Evolutionary conservation across 1,284 basidiomycete species (phyloP), one percentile per base, ranked within the genome.

Genomic region (Ceratorhiza oryzae-sativae): DNA sequence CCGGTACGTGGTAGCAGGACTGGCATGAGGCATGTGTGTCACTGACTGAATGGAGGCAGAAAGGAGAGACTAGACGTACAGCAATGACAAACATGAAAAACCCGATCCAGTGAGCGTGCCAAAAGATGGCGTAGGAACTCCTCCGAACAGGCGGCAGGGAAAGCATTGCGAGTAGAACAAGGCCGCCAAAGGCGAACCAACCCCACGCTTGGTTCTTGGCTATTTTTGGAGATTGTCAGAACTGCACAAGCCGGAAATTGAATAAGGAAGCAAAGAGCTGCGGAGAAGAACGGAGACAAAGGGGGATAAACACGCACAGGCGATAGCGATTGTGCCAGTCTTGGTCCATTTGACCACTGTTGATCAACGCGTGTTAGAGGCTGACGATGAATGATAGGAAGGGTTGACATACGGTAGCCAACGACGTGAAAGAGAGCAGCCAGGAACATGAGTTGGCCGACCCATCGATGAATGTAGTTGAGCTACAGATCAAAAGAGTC

Each of bases 391-490:
- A 55, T 9, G 25, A 23, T 27, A 42, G 8, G 71, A 55, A 53
- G 67, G 65, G 48, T n/a, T 20, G 48, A 73, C 72, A 10, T 46
- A 73, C 72, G 51, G 48, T 74, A 75, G 5, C 73, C 73, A n/a
- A 75, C 68, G 20, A 74, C 65, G 67, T 75, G 74, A 60, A 71
- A 75, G 23, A 75, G 71, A 9, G 73, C 34, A 36, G 74, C 41
- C 23, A 75, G 9, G 59, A 75, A 75, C 56, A 75, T 74, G 46
- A 71, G 56, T 25, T 71, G 49, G n/a, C 74, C 74, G 53, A 75
- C 68, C 71, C 73, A 75, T n/a, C 74, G 73, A 46, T 75, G 74
- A 25, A 75, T 61, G 23, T 67, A 72, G 53, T 75, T 74, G 53
- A 75, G 56, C 74, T 75, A 55, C 36, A 36, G 23, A 34, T 1